Evolutionary conservation across 352 stramenopile species (phyloP).

Genomic region (Globisporangium canariense): DNA sequence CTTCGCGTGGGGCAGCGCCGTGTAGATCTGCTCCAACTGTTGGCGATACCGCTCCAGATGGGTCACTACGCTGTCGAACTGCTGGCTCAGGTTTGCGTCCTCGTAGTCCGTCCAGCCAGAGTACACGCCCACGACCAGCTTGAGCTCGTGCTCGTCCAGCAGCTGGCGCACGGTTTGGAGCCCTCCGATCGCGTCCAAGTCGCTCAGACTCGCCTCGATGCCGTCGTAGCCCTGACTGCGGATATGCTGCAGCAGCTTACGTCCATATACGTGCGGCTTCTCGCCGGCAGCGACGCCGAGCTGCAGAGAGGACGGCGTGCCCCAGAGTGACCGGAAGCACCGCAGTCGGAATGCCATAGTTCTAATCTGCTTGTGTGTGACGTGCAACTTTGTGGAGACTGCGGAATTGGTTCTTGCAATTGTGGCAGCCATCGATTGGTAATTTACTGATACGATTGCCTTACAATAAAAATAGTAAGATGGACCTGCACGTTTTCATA

Average conservation of each 20-base stretch:
- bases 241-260: slow-evolving; percentile 35
- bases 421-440: background rate
- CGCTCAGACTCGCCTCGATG: slow-evolving; percentile 66
- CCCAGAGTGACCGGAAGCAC: slow-evolving; percentile 65
- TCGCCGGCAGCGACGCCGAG: slow-evolving; percentile 20
- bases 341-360: slow-evolving; percentile 23
- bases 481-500: background rate
- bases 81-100: slow-evolving; percentile 37
- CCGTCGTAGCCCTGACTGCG: slow-evolving; percentile 53
- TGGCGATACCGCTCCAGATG: slow-evolving; percentile 39
- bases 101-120: slow-evolving; percentile 74
- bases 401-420: background rate
- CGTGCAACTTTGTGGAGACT: background rate
- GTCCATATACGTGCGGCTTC: slow-evolving; percentile 24
- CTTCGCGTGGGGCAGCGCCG: slow-evolving; percentile 20
- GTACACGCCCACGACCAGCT: slow-evolving; percentile 67
- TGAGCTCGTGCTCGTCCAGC: slow-evolving; percentile 44
- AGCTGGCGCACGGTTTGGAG: slow-evolving; percentile 30
- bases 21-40: slow-evolving; percentile 30
- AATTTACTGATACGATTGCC: background rate
- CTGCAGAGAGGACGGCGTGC: slow-evolving; percentile 31
- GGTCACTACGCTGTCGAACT: slow-evolving; percentile 46
- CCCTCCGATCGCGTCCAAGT: slow-evolving; percentile 51
- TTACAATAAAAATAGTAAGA: too few species aligned
- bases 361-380: background rate